phyloP scores from a whole-genome alignment of 208 protist species.

The Wallacemonas sp. region DNA sequence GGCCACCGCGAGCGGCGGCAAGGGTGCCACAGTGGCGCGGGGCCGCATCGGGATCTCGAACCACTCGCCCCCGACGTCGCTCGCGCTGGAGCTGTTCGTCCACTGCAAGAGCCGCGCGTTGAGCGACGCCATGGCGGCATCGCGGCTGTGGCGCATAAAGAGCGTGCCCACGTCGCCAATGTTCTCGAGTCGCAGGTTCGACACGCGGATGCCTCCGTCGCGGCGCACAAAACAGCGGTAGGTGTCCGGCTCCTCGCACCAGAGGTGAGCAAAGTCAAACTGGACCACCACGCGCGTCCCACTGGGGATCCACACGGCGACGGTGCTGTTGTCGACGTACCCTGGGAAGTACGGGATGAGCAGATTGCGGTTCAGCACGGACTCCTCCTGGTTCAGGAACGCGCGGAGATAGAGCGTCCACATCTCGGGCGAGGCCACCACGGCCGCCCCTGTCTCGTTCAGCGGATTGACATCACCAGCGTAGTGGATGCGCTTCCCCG shows the following conservation, averaged over 20 bases:
- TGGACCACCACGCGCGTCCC: not conserved
- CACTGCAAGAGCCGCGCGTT: conserved; percentile 4
- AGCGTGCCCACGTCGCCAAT: not conserved
- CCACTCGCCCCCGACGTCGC: not conserved
- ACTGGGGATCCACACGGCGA: not conserved
- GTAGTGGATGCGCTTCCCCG: conserved; percentile 18
- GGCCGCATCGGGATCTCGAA: conserved; percentile 21
- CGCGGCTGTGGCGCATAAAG: conserved; percentile 3
- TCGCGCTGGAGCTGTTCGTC: not conserved
- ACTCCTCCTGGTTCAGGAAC: conserved; percentile 7
- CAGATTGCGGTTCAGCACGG: conserved; percentile 2
- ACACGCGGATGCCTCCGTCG: conserved; percentile 17
- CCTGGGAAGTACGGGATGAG: conserved; percentile 5
- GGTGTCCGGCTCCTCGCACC: conserved; percentile 19
- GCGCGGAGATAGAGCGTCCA: conserved; percentile 16
- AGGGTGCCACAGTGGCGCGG: not conserved
- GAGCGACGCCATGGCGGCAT: not conserved
- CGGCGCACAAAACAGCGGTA: conserved; percentile 26
- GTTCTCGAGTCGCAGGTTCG: conserved; percentile 20
- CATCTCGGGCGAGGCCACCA: conserved; percentile 4
- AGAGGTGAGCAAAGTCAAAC: conserved; percentile 20
- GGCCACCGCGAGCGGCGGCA: not conserved
- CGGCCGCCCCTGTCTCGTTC: not conserved
- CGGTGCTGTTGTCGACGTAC: conserved; percentile 11
- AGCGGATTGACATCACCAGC: conserved; percentile 7